A percentile compares a stretch with the other conserved stretches of the same genome.
Evolutionary conservation across 2,329 filamentous ascomycete genomes (phyloP).

Genomic region (Akanthomyces muscarius): DNA sequence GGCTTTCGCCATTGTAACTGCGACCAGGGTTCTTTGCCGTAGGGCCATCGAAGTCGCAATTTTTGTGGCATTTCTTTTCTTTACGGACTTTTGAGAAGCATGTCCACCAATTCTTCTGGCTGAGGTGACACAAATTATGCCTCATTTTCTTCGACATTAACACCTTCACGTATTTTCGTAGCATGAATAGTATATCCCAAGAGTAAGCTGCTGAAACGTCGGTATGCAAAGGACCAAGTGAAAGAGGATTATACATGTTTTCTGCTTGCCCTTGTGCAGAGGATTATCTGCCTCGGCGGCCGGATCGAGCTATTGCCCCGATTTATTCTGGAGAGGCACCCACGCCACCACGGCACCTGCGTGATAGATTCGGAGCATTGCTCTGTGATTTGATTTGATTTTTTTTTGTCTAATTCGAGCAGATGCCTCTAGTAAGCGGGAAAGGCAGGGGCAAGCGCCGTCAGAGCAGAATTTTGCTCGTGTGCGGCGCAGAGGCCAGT

Average conservation of each 20-base stretch:
- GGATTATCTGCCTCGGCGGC: not conserved
- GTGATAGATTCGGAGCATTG: not conserved
- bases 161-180: not conserved
- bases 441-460: too few species aligned
- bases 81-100: not conserved
- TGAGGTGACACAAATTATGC: not conserved
- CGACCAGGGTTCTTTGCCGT: not conserved
- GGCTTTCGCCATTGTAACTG: constrained; percentile 2
- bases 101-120: not conserved
- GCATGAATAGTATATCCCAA: not conserved
- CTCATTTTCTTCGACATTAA: not conserved
- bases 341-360: not conserved
- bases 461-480: too few species aligned
- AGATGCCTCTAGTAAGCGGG: too few species aligned
- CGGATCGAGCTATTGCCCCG: constrained; percentile 16
- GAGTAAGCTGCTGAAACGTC: not conserved
- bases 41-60: too few species aligned
- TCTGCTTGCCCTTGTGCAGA: not conserved
- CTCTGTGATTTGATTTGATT: not conserved
- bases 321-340: not conserved
- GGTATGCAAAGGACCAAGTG: not conserved
- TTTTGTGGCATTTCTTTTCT: too few species aligned
- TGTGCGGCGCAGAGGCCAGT: not conserved
- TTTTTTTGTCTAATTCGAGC: not conserved
- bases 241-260: not conserved